Percentiles rank a stretch among this genome's conserved stretches.
Evolutionary conservation across 176 grass and related monocot species (phyloP).

Genomic region (Rhynchospora pubera): DNA sequence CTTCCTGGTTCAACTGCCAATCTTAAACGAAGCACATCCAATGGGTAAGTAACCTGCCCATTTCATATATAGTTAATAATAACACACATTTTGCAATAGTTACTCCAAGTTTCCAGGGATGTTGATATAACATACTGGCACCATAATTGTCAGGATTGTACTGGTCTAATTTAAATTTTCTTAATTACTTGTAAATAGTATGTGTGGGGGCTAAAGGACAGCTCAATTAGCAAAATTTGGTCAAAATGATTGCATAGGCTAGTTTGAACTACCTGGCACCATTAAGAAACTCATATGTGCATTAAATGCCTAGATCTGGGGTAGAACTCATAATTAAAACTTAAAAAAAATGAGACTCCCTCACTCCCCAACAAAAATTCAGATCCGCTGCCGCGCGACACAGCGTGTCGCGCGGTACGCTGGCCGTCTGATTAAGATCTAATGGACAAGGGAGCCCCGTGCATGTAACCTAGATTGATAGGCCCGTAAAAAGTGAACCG

Average conservation of each 20-base stretch:
- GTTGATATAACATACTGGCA: neutral
- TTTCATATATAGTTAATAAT: neutral
- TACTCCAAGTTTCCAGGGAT: neutral
- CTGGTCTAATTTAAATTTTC: neutral
- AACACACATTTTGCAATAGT: neutral
- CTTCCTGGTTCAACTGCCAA: slow-evolving; percentile 88
- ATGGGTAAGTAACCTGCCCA: slow-evolving; percentile 90
- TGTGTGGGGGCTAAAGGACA: neutral
- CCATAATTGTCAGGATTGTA: neutral
- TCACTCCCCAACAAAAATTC: too few species aligned
- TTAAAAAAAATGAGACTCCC: neutral
- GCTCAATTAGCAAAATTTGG: neutral
- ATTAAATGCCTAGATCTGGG: neutral
- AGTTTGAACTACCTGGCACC: slow-evolving; percentile 6
- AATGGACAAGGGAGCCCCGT: too few species aligned
- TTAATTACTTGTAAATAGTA: neutral
- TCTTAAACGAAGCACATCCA: slow-evolving; percentile 93
- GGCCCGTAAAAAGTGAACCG: too few species aligned
- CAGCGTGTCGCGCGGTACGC: too few species aligned
- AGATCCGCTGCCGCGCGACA: too few species aligned
- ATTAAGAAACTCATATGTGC: slow-evolving; percentile 14
- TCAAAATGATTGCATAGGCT: neutral
- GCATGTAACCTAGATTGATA: too few species aligned
- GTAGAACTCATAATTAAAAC: neutral
- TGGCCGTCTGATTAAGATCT: too few species aligned